Evolutionary conservation across 2,329 filamentous ascomycete genomes (phyloP).

Genomic region (Phaeosphaeriaceae sp.): DNA sequence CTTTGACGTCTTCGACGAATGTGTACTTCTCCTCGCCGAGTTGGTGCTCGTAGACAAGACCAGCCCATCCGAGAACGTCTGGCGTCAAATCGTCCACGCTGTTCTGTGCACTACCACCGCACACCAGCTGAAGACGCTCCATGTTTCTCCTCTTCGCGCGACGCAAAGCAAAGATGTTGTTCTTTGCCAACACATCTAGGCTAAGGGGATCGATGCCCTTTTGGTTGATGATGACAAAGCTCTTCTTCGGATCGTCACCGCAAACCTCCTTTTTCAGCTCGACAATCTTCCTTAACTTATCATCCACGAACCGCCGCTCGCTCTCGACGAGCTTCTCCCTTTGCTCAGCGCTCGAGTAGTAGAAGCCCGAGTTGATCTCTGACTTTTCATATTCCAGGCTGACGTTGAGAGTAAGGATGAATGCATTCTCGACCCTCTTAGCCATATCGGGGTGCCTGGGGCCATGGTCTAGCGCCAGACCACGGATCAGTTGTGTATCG

Average conservation of each 20-base stretch:
- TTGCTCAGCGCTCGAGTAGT: conserved; percentile 96
- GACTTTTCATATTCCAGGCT: conserved; percentile 98
- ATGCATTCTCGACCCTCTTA: conserved; percentile 93
- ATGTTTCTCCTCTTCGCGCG: conserved; percentile 98
- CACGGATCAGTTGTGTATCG: conserved; percentile 94
- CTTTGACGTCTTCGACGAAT: conserved; percentile 97
- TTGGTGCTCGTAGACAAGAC: conserved; percentile 95
- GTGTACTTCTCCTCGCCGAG: conserved; percentile 99
- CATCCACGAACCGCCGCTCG: conserved; percentile 92
- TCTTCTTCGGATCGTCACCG: conserved; percentile 89
- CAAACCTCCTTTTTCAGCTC: conserved; percentile 98
- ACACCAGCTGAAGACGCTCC: conserved; percentile 95
- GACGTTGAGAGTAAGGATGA: conserved; percentile 94
- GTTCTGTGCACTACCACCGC: conserved; percentile 91
- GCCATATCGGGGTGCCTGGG: conserved; percentile 98
- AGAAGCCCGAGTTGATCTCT: conserved; percentile 98
- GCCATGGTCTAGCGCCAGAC: conserved; percentile 92
- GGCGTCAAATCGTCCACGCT: conserved; percentile 91
- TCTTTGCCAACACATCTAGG: conserved; percentile 95
- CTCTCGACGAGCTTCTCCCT: conserved; percentile 98
- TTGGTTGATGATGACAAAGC: conserved; percentile 98
- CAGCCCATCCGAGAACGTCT: conserved; percentile 92
- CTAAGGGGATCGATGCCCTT: conserved; percentile 98
- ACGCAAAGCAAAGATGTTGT: conserved; percentile 92
- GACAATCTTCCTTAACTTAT: conserved; percentile 96